Percentiles rank a stretch among this genome's conserved stretches.
These are phyloP conservation scores for Fusarium robinianum DNA, from an alignment of 2,329 filamentous ascomycete genomes.

Conservation along the genomic window DNA sequence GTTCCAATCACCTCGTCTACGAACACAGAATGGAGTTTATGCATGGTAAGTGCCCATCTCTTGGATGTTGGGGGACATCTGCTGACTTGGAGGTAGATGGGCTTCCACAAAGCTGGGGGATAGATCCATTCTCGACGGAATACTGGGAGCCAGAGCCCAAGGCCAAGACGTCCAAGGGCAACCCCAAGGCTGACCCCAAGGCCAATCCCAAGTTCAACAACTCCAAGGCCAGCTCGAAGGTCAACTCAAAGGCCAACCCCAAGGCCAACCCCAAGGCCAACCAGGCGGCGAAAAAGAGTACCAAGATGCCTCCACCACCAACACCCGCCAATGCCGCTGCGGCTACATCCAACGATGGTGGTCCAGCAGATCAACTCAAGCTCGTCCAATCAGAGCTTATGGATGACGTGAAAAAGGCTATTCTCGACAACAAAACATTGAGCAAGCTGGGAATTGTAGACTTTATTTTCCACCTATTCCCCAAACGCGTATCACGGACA, in stretches of 20 bases:
- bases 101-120: constrained; percentile 57
- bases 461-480: constrained; percentile 46
- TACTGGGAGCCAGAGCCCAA: constrained; percentile 70
- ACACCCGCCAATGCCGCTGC: constrained; percentile 45
- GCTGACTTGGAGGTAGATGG: constrained; percentile 44
- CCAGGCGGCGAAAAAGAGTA: constrained; percentile 16
- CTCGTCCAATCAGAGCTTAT: constrained; percentile 47
- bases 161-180: constrained; percentile 28
- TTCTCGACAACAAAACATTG: constrained; percentile 46
- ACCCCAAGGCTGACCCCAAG: too few relatives aligned
- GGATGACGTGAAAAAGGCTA: constrained; percentile 48
- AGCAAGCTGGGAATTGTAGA: constrained; percentile 50
- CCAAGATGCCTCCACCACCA: constrained; percentile 42
- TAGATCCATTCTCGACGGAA: constrained; percentile 81
- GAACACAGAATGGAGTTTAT: constrained; percentile 77
- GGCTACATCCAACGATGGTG: constrained; percentile 30
- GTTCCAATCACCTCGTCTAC: constrained; percentile 54
- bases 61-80: background rate
- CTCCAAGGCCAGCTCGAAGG: too few relatives aligned
- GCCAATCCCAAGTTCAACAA: too few relatives aligned
- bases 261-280: constrained; percentile 13
- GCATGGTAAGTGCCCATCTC: constrained; percentile 56
- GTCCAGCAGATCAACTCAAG: constrained; percentile 32
- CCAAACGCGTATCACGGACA: constrained; percentile 42
- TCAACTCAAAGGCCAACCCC: too few relatives aligned